phyloP scores from a whole-genome alignment of 192 early-diverging fungal genomes.

The Jimgerdemannia lactiflua region DNA sequence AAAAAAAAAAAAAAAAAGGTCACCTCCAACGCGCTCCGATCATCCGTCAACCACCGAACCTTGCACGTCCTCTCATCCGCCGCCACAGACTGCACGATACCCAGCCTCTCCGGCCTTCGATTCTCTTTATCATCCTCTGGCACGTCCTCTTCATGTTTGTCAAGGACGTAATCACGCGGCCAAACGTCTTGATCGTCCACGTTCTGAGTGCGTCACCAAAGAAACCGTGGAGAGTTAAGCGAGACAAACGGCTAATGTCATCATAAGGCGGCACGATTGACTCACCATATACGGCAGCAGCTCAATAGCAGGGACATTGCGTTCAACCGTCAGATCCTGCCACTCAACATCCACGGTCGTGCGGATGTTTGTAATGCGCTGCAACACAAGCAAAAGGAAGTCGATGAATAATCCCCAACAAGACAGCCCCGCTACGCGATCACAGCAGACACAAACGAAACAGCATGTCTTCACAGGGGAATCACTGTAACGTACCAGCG shows the following conservation, averaged over 20 bases:
- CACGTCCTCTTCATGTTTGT: slow-evolving; percentile 31
- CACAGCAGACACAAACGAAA: neutral
- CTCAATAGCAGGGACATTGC: slow-evolving; percentile 16
- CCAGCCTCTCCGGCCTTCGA: slow-evolving; percentile 30
- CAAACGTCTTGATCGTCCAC: slow-evolving; percentile 44
- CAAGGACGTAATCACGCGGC: slow-evolving; percentile 36
- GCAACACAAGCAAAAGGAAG: neutral
- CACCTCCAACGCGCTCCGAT: slow-evolving; percentile 27
- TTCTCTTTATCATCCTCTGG: slow-evolving; percentile 26
- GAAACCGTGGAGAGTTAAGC: neutral
- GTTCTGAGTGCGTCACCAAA: slow-evolving; percentile 1
- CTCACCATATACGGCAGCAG: slow-evolving; percentile 30
- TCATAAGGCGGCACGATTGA: neutral
- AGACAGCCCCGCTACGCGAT: neutral
- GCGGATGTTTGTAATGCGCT: slow-evolving; percentile 30
- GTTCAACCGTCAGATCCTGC: slow-evolving; percentile 31
- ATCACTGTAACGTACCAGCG: neutral
- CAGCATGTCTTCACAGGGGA: neutral
- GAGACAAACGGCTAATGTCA: neutral
- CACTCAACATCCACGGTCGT: slow-evolving; percentile 32
- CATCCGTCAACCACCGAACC: slow-evolving; percentile 42
- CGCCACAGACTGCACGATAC: slow-evolving; percentile 36
- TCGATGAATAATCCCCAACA: no score
- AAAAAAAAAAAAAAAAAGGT: neutral
- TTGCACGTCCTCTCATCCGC: slow-evolving; percentile 24